Evolutionary conservation across 805 yeast genomes (phyloP), one percentile per base, ranked within the genome.

Genomic region (Myxozyma lipomycoides): DNA sequence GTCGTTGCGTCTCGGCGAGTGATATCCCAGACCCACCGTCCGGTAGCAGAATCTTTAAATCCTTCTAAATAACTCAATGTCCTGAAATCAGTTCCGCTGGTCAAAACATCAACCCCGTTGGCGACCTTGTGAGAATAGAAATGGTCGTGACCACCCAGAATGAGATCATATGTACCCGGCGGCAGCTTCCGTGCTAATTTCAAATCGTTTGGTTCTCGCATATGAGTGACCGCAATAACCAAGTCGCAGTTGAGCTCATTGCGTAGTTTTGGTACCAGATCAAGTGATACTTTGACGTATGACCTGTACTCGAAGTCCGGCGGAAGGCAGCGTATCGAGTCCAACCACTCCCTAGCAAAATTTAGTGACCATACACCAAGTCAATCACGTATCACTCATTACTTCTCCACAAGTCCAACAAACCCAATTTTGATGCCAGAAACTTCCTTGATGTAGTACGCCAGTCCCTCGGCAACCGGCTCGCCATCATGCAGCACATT

Each of bases 81-180:
- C 3, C 62, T 30, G 42, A 59, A 59, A 39, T 59, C 62, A 4
- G 62, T 48, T 5, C 62, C 62, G 28, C 54, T 45, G 28, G 55
- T 39, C 18, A 59, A 23, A 3, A 59, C 44, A 9, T 56, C 49
- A 15, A 55, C 52, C 4, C 56, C 56, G 35, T 59, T 56, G 6
- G 48, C 44, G 2, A 39, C 21, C n/a, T 34, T 43, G 44, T 56
- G 56, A 7, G 58, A 49, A 43, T 59, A 59, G 25, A 59, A 46
- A 30, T 59, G 62, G 40, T 59, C 62, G 23, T 59, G 62, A 3
- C 62, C 62, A 10, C 59, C 61, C 5, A 59, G 48, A 12, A 59
- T 47, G 12, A 59, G 38, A 40, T 59, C 62, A 15, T 58, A 25
- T 9, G 61, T 45, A 4, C 60, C 61, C 17, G 44, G 40, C 2